Evolutionary conservation across 495 filamentous ascomycete species (phyloP).

Genomic region (Barbatosphaeria neglecta): DNA sequence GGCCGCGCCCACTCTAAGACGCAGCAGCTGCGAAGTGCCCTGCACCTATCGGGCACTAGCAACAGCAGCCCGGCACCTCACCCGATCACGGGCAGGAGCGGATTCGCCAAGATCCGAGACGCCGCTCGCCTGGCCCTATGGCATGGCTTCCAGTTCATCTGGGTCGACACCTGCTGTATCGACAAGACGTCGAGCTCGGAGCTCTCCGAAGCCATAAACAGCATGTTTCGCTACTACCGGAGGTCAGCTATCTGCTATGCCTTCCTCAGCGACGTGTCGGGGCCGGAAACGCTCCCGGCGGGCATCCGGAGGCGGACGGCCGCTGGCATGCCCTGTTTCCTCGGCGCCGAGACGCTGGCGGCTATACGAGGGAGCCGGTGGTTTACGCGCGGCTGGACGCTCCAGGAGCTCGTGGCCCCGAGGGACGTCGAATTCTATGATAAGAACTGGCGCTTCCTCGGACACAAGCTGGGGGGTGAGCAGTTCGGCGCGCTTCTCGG

Average conservation of each 20-base stretch:
- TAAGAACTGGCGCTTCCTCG: slow-evolving; percentile 9
- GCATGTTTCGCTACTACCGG: slow-evolving; percentile 17
- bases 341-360: no score
- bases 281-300: no score
- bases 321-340: no score
- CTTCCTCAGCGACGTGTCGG: slow-evolving; percentile 15
- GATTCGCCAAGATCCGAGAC: background rate
- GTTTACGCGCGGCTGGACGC: no score
- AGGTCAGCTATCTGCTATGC: slow-evolving; percentile 13
- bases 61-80: background rate
- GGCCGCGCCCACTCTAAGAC: background rate
- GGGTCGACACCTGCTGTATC: slow-evolving; percentile 1
- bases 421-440: slow-evolving; percentile 14
- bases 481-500: background rate
- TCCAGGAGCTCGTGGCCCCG: slow-evolving; percentile 8
- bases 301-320: no score
- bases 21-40: background rate
- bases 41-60: no score
- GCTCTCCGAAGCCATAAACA: slow-evolving; percentile 5
- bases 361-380: no score
- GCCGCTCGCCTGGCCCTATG: background rate
- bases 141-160: background rate
- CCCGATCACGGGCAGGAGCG: background rate
- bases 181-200: background rate
- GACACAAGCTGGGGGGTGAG: slow-evolving; percentile 3